Percentiles rank a stretch among this genome's conserved stretches.
phyloP scores from a whole-genome alignment of 2,329 filamentous ascomycete genomes.

The Cercospora canescens region DNA sequence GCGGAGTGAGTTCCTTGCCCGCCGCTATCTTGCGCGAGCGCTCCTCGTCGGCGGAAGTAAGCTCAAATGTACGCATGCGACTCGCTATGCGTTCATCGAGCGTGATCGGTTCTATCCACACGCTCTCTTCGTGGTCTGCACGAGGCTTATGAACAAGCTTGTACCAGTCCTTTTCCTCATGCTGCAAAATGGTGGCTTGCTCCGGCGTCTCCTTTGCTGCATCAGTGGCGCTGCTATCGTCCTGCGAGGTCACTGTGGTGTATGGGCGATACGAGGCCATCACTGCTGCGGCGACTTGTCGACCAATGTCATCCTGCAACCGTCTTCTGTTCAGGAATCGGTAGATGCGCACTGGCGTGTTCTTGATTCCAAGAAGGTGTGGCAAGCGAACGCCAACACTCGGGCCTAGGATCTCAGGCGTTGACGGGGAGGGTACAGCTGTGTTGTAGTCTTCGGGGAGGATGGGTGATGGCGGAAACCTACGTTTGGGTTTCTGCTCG shows the following conservation, averaged over 20 bases:
- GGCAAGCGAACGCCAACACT: slow-evolving; percentile 74
- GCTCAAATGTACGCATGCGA: slow-evolving; percentile 78
- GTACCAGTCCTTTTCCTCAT: slow-evolving; percentile 81
- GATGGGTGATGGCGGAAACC: slow-evolving; percentile 73
- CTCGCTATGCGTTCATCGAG: slow-evolving; percentile 73
- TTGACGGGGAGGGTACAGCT: slow-evolving; percentile 62
- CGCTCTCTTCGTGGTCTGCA: slow-evolving; percentile 55
- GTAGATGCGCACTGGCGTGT: slow-evolving; percentile 81
- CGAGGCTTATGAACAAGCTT: slow-evolving; percentile 66
- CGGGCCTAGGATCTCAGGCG: slow-evolving; percentile 72
- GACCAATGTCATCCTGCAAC: slow-evolving; percentile 84
- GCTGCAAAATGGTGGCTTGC: slow-evolving; percentile 62
- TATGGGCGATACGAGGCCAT: slow-evolving; percentile 59
- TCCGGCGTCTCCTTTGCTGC: slow-evolving; percentile 51
- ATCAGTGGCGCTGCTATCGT: slow-evolving; percentile 28
- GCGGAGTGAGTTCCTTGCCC: slow-evolving; percentile 21
- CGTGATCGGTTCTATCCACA: slow-evolving; percentile 71
- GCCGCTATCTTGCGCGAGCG: slow-evolving; percentile 53
- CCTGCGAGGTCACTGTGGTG: slow-evolving; percentile 27
- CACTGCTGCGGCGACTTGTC: slow-evolving; percentile 82
- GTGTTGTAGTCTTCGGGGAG: slow-evolving; percentile 68
- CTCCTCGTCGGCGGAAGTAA: slow-evolving; percentile 68
- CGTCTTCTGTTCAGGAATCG: slow-evolving; percentile 83
- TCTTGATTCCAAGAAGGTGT: slow-evolving; percentile 88
- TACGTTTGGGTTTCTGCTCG: slow-evolving; percentile 49